Evolutionary conservation across 1,284 basidiomycete genomes (phyloP), one percentile per base, ranked within the genome.

Genomic region (Erythrobasidium hasegawianum): DNA sequence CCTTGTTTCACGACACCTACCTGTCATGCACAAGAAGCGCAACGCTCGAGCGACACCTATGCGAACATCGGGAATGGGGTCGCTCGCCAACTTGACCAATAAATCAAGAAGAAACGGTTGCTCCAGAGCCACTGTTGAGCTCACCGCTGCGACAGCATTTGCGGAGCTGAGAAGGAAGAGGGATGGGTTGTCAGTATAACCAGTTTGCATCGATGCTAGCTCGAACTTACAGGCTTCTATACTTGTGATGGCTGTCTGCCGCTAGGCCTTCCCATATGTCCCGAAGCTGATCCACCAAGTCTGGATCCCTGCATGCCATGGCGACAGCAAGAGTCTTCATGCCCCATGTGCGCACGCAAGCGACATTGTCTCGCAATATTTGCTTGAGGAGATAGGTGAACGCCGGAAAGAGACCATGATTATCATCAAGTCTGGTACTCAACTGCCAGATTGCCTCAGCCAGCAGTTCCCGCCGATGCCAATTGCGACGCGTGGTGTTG

Each of bases 21-120:
- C 40, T 7, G 33, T 75, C 84, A 85, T 81, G 71, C 80, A 83
- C 56, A 87, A 76, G 47, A 78, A 76, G 41, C 83, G 83, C 20
- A 85, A 78, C 38, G 89, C 80, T 50, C 89, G 83, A 13, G 92
- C 87, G 1, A 94, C 82, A 7, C 85, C 87, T 66, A 97, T 90
- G 47, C 92, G 84, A 53, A 97, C 91, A 72, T 93, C 92, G 57
- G 90, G 81, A 26, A 97, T 85, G n/a, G 75, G 76, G 75, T 95
- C 90, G 40, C 79, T 74, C 14, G 84, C 83, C 54, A 96, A 81
- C 54, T 60, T 45, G 8, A 90, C 83, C 69, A 87, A 83, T 50
- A 81, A 78, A 64, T 84, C 81, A 74, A 87, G 85, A 66, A 84
- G 79, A 39, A 80, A 76, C n/a, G 71, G 74, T 67, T 72, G 74